Evolutionary conservation across 306 rosid genomes (phyloP).

Genomic region (Delonix regia): DNA sequence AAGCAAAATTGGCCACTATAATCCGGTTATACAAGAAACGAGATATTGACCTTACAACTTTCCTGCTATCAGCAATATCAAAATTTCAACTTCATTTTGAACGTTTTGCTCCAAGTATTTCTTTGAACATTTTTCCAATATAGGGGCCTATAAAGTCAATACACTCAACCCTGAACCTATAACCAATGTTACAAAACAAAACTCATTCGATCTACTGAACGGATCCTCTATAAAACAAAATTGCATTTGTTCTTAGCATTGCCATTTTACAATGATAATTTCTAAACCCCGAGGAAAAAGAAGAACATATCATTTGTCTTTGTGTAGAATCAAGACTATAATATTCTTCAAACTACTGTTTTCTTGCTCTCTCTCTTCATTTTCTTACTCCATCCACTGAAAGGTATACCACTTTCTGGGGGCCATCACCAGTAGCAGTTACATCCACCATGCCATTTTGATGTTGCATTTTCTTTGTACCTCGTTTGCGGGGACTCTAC

Average conservation of each 20-base stretch:
- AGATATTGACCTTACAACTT: background rate
- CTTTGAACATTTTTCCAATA: background rate
- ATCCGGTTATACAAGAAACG: background rate
- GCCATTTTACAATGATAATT: background rate
- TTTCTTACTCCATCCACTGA: constrained; percentile 13
- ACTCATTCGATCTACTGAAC: background rate
- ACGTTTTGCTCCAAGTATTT: background rate
- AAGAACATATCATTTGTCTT: constrained; percentile 18
- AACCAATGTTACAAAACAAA: constrained; percentile 24
- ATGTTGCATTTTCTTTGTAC: constrained; percentile 47
- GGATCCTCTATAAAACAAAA: constrained; percentile 19
- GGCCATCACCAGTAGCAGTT: constrained; percentile 38
- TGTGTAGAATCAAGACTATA: constrained; percentile 6
- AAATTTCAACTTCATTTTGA: constrained; percentile 20
- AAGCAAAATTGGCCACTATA: background rate
- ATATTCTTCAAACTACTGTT: constrained; percentile 20
- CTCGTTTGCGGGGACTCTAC: constrained; percentile 50
- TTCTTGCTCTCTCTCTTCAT: constrained; percentile 15
- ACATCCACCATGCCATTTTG: constrained; percentile 28
- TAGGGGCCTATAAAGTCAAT: background rate
- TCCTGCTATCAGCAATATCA: background rate
- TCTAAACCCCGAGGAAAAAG: constrained; percentile 23
- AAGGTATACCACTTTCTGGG: constrained; percentile 19
- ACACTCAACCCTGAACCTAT: constrained; percentile 5
- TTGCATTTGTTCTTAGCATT: background rate